Conservation (phyloP, 805 yeast species). For the Hermanozyma aechmeae region DNA sequence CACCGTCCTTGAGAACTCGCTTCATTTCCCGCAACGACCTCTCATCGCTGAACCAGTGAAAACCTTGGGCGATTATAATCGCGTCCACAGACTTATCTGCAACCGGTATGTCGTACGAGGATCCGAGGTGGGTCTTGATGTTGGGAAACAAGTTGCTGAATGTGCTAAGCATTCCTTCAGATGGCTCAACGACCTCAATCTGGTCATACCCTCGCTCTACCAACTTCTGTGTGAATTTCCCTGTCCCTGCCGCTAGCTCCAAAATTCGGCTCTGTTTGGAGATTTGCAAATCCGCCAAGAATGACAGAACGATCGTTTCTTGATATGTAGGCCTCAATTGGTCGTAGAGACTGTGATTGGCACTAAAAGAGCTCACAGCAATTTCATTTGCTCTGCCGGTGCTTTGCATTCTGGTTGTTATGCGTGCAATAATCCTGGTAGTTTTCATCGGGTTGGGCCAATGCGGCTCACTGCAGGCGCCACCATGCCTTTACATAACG, state of each 20-base stretch:
- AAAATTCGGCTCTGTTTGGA: constrained; percentile 18
- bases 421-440: too few relatives aligned
- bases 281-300: constrained; percentile 26
- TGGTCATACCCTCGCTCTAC: constrained; percentile 29
- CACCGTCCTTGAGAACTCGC: constrained; percentile 40
- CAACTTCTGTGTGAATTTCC: constrained; percentile 46
- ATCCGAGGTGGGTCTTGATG: constrained; percentile 24
- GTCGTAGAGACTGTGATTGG: constrained; percentile 45
- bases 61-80: constrained; percentile 50
- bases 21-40: constrained; percentile 39
- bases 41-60: constrained; percentile 56
- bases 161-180: constrained; percentile 44
- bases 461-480: too few relatives aligned
- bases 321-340: constrained; percentile 42
- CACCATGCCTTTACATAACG: too few relatives aligned
- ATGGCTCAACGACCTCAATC: constrained; percentile 44
- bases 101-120: constrained; percentile 39
- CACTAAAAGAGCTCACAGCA: constrained; percentile 40
- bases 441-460: too few relatives aligned
- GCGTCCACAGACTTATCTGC: constrained; percentile 37
- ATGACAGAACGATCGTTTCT: constrained; percentile 30
- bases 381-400: constrained; percentile 24
- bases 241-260: constrained; percentile 58
- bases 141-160: constrained; percentile 40
- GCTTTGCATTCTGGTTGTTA: too few relatives aligned